Base-by-base conservation (phyloP, 1,284 basidiomycete species). In the Inonotus obliquus region DNA sequence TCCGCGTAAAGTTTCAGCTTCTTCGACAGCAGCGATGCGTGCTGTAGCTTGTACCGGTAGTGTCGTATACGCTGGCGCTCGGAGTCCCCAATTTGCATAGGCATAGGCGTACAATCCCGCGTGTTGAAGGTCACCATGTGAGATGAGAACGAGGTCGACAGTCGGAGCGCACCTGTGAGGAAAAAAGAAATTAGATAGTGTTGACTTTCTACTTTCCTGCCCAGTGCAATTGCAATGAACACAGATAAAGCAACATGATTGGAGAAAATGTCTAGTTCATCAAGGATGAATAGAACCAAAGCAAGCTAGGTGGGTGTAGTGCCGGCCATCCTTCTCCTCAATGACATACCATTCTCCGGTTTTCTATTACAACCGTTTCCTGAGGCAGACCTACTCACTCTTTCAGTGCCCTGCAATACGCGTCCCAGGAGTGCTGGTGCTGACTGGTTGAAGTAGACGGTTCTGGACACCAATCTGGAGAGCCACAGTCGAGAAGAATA, bases 41-140 rank as follows among this genome's bases (percentile, higher is more conserved):
- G 92, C 96, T 91, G 96, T 98, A 60, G 96, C 94, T 67, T 97
- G 94, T 0, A 97, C 94, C 23, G 97, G 96, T 53, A 99, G 83
- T 0, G 96, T 97, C 0, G 93, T 91, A 73, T 98, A 99, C n/a
- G 94, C 87, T 9, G 94, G 94, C 47, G 95, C 96, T 57, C 84
- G 89, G 44, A 99, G 81, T 19, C 89, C 91, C 86, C 94, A 95
- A 69, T 86, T 82, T 4, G 95, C 83, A 68, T 92, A 83, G 0
- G 96, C 95, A 72, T 94, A 98, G 5, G 96, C 86, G 72, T 94
- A 97, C 19, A 99, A 79, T 6, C 96, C 96, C 19, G 92, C 82
- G 70, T 97, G 94, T 2, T 84, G 79, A 9, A 97, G 81, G 65
- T 96, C 93, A 0, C 96, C 95, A 77, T 99, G 96, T 0, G 96